Evolutionary conservation across 1,284 basidiomycete genomes (phyloP), one percentile per base, ranked within the genome.

Genomic region (Papiliotrema terrestris): DNA sequence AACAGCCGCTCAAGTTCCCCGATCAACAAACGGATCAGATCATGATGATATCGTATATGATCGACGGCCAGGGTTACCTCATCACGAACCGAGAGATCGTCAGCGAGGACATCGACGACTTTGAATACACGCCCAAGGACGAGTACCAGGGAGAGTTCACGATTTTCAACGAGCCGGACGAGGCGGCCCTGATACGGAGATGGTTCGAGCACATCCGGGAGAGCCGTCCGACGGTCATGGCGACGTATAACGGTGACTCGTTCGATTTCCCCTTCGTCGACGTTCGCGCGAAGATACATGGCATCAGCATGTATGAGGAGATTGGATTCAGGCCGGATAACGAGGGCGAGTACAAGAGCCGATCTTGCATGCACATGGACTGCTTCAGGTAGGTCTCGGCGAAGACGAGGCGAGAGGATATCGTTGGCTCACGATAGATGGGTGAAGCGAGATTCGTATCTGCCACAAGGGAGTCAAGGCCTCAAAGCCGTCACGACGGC

Each of bases 231-330:
- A 98, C 95, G 0, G 92, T 99, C 47, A 93, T 98, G 75, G 94
- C 93, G 11, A 98, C 94, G 0, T 98, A 97, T 75, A 99, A 98
- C 84, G 96, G 96, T 51, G 96, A 99, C 79, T 93, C 91, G 66
- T 99, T 98, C 83, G 96, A 98, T 82, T 98, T 98, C 66, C 96
- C 96, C 0, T 98, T 98, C 76, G 85, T 99, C n/a, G 87, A 86
- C 58, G 89, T 90, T 0, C 83, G 95, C 9, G 83, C 94, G 0
- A 87, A 87, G 61, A 82, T 83, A 1, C 93, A 97, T 68, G 94
- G 93, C 0, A 89, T 99, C 66, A 92, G 94, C 78, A 95, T 98
- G 91, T 93, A 91, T 73, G 80, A 89, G 41, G 94, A 98, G 79
- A 98, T 85, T 1, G 96, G 96, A 0, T 98, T 98, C 70, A 82